These are phyloP conservation scores for Gardenia jasminoides DNA, from an alignment of 257 asterid genomes.

Conservation along the genomic window DNA sequence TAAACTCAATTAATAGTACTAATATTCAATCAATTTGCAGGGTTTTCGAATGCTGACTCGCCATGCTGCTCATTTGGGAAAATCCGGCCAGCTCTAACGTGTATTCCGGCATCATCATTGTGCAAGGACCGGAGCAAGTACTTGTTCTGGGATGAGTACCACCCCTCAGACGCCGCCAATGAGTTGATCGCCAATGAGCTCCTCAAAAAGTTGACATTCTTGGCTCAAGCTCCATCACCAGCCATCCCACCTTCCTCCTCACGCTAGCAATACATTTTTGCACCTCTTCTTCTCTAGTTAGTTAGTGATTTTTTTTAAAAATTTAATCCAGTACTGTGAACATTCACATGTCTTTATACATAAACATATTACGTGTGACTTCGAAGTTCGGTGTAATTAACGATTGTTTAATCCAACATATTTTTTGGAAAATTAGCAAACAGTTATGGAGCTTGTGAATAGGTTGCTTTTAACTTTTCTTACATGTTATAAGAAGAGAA, in stretches of 20 bases:
- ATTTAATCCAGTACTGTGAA: background rate
- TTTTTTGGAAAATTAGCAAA: background rate
- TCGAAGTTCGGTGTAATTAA: background rate
- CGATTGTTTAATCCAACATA: background rate
- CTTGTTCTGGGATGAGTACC: conserved; percentile 94
- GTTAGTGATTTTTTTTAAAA: background rate
- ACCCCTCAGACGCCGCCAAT: conserved; percentile 79
- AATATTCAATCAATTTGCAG: conserved; percentile 24
- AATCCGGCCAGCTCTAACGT: conserved; percentile 85
- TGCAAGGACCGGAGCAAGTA: conserved; percentile 88
- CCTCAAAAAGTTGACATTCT: conserved; percentile 57
- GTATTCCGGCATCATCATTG: conserved; percentile 66
- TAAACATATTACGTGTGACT: background rate
- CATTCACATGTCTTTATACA: background rate
- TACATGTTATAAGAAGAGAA: background rate
- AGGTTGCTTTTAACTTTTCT: background rate
- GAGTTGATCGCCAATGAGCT: conserved; percentile 64
- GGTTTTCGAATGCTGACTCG: conserved; percentile 70
- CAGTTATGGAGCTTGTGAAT: background rate
- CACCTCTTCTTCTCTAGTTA: background rate
- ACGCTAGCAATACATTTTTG: conserved; percentile 7
- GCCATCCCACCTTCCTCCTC: conserved; percentile 46
- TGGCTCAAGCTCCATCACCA: conserved; percentile 40
- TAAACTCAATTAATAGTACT: too few species aligned
- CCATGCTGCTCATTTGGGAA: conserved; percentile 88